These are phyloP conservation scores for Nectriaceae sp. DNA, from an alignment of 2,329 filamentous ascomycete genomes.

Conservation along the genomic window DNA sequence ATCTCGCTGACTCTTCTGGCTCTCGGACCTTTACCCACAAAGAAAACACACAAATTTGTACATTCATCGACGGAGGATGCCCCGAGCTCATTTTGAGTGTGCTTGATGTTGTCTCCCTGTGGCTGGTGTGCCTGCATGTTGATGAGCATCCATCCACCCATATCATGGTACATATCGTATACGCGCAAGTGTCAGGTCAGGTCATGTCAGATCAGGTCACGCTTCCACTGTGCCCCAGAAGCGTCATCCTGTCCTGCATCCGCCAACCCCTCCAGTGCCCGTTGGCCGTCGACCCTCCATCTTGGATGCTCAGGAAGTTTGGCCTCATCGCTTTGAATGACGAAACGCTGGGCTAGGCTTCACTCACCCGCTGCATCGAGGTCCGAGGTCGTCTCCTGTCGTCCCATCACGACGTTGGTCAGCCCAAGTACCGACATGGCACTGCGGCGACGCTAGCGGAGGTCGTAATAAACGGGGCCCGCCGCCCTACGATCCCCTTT, in stretches of 20 bases:
- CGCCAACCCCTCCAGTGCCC: constrained; percentile 20
- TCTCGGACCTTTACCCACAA: too few relatives aligned
- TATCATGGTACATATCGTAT: constrained; percentile 8
- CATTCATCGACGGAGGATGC: constrained; percentile 11
- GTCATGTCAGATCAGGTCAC: constrained; percentile 34
- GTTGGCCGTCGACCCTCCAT: constrained; percentile 25
- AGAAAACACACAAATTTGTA: too few relatives aligned
- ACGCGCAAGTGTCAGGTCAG: constrained; percentile 25
- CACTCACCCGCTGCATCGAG: background rate
- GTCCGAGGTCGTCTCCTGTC: constrained; percentile 1
- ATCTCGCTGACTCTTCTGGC: too few relatives aligned
- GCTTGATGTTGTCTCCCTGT: constrained; percentile 6
- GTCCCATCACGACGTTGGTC: background rate
- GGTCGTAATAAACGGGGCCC: constrained; percentile 25
- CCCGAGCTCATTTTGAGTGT: constrained; percentile 7
- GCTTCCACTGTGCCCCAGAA: constrained; percentile 18
- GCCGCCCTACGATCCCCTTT: constrained; percentile 7
- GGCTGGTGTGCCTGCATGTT: constrained; percentile 2
- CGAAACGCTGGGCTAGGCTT: background rate
- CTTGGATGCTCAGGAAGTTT: constrained; percentile 6
- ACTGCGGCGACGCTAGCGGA: constrained; percentile 20
- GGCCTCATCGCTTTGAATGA: background rate
- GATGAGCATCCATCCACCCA: background rate
- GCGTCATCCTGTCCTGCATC: constrained; percentile 18
- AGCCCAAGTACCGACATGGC: constrained; percentile 19